phyloP scores from a whole-genome alignment of 2,329 filamentous ascomycete genomes.

The Phaeomoniella chlamydospora region DNA sequence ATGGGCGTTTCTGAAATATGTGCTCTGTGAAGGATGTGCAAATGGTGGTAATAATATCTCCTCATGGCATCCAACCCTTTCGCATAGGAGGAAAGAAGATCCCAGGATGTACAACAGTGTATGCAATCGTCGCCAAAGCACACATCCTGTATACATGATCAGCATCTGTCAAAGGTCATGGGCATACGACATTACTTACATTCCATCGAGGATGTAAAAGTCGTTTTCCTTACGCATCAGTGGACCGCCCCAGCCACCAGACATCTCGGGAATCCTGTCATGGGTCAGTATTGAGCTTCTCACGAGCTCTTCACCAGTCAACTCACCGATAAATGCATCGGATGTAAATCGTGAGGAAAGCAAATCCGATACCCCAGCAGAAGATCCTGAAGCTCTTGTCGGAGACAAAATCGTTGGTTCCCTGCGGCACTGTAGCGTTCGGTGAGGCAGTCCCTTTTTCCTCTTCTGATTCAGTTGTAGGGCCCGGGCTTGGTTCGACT shows the following conservation, averaged over 20 bases:
- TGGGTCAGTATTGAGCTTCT: no score
- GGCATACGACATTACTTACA: conserved; percentile 17
- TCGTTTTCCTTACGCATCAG: conserved; percentile 32
- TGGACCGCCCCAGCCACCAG: conserved; percentile 31
- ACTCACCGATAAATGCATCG: conserved; percentile 28
- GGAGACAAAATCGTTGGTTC: not conserved
- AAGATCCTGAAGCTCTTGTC: conserved; percentile 1
- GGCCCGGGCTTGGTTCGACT: not conserved
- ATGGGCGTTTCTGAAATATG: not conserved
- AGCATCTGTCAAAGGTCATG: conserved; percentile 2
- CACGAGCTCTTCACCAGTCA: no score
- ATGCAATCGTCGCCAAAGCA: conserved; percentile 21
- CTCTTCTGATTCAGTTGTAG: not conserved
- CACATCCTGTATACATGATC: conserved; percentile 24
- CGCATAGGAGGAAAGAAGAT: conserved; percentile 23
- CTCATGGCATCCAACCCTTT: conserved; percentile 3
- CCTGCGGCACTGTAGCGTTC: not conserved
- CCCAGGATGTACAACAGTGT: conserved; percentile 30
- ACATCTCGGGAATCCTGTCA: conserved; percentile 32
- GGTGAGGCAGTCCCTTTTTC: not conserved
- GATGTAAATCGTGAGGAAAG: conserved; percentile 24
- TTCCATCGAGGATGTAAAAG: conserved; percentile 32
- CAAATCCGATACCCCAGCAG: conserved; percentile 9
- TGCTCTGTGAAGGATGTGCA: not conserved
- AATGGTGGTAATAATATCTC: not conserved